These are phyloP conservation scores for Cryomyces minteri DNA, from an alignment of 495 filamentous ascomycete genomes.

Conservation along the genomic window DNA sequence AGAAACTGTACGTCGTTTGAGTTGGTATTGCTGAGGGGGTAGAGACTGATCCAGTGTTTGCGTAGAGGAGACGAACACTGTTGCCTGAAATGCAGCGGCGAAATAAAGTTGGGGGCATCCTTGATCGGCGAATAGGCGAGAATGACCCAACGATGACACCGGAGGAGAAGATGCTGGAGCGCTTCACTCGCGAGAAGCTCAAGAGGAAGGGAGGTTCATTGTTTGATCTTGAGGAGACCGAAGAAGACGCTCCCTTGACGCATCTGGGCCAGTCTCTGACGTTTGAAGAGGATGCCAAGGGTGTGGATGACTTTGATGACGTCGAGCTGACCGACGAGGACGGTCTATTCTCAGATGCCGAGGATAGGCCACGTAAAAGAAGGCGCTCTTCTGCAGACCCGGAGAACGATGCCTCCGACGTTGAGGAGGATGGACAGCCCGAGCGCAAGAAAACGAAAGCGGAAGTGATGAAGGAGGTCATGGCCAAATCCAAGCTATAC, in stretches of 20 bases:
- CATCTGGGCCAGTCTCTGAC: constrained; percentile 62
- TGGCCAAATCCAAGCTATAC: constrained; percentile 88
- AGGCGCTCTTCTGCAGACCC: constrained; percentile 27
- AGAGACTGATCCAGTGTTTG: neutral
- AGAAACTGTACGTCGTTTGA: constrained; percentile 44
- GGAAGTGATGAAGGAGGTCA: constrained; percentile 94
- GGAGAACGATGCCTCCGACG: constrained; percentile 19
- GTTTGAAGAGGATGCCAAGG: constrained; percentile 31
- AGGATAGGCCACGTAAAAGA: constrained; percentile 35
- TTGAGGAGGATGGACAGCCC: constrained; percentile 31
- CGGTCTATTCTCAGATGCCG: constrained; percentile 19
- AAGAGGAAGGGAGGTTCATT: constrained; percentile 50
- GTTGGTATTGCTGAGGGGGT: neutral
- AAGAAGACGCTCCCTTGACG: constrained; percentile 55
- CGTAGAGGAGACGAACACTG: constrained; percentile 56
- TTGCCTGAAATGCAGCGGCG: constrained; percentile 69
- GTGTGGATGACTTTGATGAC: constrained; percentile 56
- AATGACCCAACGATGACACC: constrained; percentile 85
- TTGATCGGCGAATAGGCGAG: constrained; percentile 91
- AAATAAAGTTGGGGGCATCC: constrained; percentile 79
- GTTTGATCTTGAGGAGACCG: constrained; percentile 83
- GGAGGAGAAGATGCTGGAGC: constrained; percentile 80
- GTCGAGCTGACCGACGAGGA: constrained; percentile 34
- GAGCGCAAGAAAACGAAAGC: constrained; percentile 81
- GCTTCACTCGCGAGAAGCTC: constrained; percentile 75